phyloP scores from a whole-genome alignment of 2,329 filamentous ascomycete species.

The Neonectria ditissima region DNA sequence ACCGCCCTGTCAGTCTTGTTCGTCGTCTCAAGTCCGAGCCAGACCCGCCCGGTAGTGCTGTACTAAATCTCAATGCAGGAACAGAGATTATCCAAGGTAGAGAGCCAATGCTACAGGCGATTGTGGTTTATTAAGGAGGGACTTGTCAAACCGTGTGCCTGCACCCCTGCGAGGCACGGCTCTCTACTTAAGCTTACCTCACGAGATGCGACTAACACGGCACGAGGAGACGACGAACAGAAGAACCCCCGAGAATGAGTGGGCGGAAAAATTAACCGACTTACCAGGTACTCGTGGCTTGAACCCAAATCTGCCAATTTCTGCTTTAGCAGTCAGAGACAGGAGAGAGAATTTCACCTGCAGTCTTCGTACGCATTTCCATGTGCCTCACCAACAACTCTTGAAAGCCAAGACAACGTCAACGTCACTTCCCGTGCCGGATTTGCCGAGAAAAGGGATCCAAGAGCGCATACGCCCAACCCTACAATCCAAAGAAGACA shows the following conservation, averaged over 20 bases:
- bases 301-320: background rate
- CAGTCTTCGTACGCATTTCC: background rate
- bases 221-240: background rate
- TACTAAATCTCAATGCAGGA: background rate
- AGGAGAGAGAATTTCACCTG: background rate
- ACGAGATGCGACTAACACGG: background rate
- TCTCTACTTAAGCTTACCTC: background rate
- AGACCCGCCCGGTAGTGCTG: background rate
- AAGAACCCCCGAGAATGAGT: background rate
- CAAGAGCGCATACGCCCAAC: background rate
- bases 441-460: background rate
- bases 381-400: background rate
- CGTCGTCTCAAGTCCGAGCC: background rate
- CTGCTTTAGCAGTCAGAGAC: background rate
- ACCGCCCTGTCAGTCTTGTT: background rate
- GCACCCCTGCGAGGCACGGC: conserved; percentile 1
- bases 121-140: background rate
- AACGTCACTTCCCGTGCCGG: background rate
- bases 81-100: background rate
- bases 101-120: background rate
- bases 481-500: background rate
- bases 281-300: background rate
- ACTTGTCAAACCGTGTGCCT: background rate
- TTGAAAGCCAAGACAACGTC: background rate
- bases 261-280: background rate